Percentiles rank a stretch among this genome's conserved stretches.
Conservation (phyloP, 2,329 filamentous ascomycete genomes). For the Xylariomycetidae sp. region DNA sequence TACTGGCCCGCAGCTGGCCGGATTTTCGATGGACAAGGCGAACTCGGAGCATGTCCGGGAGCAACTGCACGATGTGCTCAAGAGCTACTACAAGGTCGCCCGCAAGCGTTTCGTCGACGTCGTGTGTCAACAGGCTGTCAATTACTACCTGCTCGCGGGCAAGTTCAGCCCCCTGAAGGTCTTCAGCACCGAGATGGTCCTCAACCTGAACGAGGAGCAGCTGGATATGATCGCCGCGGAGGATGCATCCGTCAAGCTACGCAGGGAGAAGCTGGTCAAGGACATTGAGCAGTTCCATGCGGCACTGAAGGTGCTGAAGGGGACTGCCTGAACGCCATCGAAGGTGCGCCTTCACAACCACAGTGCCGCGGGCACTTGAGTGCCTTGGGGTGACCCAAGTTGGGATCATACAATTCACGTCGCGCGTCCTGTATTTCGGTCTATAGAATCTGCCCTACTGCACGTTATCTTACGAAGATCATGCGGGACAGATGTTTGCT, state of each 20-base stretch:
- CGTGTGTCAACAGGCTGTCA: constrained; percentile 52
- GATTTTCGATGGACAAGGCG: constrained; percentile 19
- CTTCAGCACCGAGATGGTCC: constrained; percentile 46
- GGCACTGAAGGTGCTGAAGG: constrained; percentile 24
- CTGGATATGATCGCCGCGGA: constrained; percentile 55
- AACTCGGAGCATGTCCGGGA: constrained; percentile 33
- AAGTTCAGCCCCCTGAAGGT: constrained; percentile 44
- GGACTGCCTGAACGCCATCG: constrained; percentile 15
- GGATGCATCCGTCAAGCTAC: constrained; percentile 33
- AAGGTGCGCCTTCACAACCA: too few relatives aligned
- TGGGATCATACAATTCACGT: too few relatives aligned
- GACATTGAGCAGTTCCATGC: constrained; percentile 40
- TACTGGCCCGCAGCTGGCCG: constrained; percentile 10
- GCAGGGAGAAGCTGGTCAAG: constrained; percentile 35
- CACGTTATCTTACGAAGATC: too few relatives aligned
- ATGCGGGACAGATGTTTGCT: too few relatives aligned
- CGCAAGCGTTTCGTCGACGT: constrained; percentile 57
- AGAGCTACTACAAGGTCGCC: constrained; percentile 56
- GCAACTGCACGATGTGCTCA: constrained; percentile 50
- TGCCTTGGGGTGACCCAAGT: too few relatives aligned
- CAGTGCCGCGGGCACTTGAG: too few relatives aligned
- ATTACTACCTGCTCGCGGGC: constrained; percentile 46
- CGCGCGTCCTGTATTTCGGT: too few relatives aligned
- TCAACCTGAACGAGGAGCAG: constrained; percentile 38
- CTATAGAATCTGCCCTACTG: too few relatives aligned